Evolutionary conservation across 306 rosid genomes (phyloP).

Genomic region (Rosa multiflora): DNA sequence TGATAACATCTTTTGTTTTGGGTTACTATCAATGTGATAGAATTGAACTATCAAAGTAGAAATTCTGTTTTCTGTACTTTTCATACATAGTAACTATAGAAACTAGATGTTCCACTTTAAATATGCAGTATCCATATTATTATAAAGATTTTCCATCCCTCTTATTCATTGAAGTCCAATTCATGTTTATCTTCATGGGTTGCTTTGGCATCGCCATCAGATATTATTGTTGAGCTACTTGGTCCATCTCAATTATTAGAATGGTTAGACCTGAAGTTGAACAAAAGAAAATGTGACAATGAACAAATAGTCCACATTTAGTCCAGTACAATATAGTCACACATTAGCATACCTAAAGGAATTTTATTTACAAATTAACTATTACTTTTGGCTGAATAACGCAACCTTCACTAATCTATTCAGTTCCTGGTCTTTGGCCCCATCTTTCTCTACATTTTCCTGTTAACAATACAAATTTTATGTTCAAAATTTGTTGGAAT

Average conservation of each 20-base stretch:
- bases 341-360: too few relatives aligned
- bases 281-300: neutral
- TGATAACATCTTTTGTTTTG: slow-evolving; percentile 34
- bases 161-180: neutral
- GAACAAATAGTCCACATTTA: too few relatives aligned
- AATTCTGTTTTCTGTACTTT: too few relatives aligned
- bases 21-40: neutral
- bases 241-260: neutral
- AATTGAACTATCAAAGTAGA: neutral
- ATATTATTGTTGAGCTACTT: neutral
- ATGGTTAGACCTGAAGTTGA: neutral
- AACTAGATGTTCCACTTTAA: neutral
- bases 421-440: too few relatives aligned
- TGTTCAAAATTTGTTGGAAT: too few relatives aligned
- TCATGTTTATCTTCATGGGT: neutral
- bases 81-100: too few relatives aligned
- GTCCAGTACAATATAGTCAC: too few relatives aligned
- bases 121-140: neutral
- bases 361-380: too few relatives aligned
- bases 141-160: neutral
- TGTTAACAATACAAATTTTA: too few relatives aligned
- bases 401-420: too few relatives aligned
- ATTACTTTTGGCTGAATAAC: too few relatives aligned
- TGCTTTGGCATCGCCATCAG: neutral
- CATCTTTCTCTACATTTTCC: too few relatives aligned